phyloP scores from a whole-genome alignment of 192 early-diverging fungal genomes.

The Coemansia sp. region DNA sequence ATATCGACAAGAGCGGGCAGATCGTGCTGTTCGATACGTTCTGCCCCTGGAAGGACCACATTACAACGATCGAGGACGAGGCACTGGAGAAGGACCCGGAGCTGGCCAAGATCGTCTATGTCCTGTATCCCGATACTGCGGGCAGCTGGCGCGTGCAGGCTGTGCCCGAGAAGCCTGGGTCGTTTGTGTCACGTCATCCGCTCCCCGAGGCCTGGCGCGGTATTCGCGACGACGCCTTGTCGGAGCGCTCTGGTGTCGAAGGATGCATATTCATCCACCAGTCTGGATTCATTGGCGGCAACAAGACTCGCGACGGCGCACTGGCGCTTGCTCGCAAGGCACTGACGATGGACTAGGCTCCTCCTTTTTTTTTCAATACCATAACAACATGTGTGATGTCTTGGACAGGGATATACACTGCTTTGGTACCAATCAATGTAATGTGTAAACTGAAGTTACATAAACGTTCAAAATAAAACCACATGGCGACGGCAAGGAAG shows the following conservation, averaged over 20 bases:
- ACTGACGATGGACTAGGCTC: constrained; percentile 33
- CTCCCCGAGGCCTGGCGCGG: constrained; percentile 79
- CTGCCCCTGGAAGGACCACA: constrained; percentile 95
- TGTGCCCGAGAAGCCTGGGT: constrained; percentile 55
- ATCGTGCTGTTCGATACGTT: constrained; percentile 80
- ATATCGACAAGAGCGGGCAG: constrained; percentile 69
- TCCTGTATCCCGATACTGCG: constrained; percentile 72
- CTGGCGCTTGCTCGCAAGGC: constrained; percentile 56
- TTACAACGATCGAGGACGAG: constrained; percentile 68
- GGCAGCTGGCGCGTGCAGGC: constrained; percentile 78
- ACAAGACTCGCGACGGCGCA: constrained; percentile 76
- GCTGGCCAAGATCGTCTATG: constrained; percentile 63
- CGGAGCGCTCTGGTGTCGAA: constrained; percentile 68
- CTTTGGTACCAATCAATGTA: no score
- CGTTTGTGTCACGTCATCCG: constrained; percentile 72
- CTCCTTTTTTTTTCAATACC: not conserved
- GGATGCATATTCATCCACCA: constrained; percentile 90
- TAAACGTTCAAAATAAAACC: not conserved
- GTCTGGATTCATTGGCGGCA: constrained; percentile 81
- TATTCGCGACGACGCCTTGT: constrained; percentile 80
- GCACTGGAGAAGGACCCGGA: constrained; percentile 44
- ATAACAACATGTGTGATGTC: not conserved
- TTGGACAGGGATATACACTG: not conserved
- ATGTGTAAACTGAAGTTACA: no score
- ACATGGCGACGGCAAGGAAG: not conserved